These are phyloP conservation scores for Claviceps cyperi DNA, from an alignment of 2,329 filamentous ascomycete genomes.

Conservation along the genomic window DNA sequence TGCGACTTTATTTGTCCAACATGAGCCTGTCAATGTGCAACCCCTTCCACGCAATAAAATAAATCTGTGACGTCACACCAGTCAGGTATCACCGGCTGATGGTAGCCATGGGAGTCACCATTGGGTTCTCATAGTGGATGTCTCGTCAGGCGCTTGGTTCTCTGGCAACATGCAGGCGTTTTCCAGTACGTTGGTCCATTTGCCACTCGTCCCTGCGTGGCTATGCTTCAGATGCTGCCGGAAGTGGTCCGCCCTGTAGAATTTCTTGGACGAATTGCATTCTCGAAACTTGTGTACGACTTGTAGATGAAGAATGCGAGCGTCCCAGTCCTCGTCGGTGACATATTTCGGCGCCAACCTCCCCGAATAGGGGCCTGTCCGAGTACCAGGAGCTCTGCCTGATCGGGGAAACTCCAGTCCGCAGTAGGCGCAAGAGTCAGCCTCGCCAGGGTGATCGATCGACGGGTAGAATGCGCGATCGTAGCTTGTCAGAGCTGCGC, in stretches of 20 bases:
- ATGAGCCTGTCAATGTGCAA: too few relatives aligned
- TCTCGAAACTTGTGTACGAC: conserved; percentile 92
- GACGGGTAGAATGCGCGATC: conserved; percentile 81
- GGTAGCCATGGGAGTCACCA: too few relatives aligned
- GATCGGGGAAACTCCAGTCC: conserved; percentile 67
- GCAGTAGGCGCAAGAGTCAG: conserved; percentile 87
- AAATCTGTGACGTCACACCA: too few relatives aligned
- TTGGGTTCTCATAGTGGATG: too few relatives aligned
- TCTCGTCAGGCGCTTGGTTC: conserved; percentile 34
- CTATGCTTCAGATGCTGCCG: conserved; percentile 96
- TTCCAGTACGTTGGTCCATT: conserved; percentile 98
- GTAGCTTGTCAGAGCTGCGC: conserved; percentile 65
- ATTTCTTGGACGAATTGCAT: conserved; percentile 97
- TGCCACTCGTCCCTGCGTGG: conserved; percentile 87
- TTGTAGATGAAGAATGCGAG: conserved; percentile 73
- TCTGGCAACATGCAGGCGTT: conserved; percentile 90
- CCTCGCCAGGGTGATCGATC: conserved; percentile 46
- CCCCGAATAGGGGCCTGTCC: conserved; percentile 16
- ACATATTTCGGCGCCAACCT: conserved; percentile 28
- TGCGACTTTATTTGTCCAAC: too few relatives aligned
- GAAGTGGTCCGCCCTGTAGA: conserved; percentile 95
- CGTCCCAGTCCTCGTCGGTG: conserved; percentile 79
- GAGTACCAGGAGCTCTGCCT: conserved; percentile 23
- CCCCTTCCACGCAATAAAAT: too few relatives aligned
- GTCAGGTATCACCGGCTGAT: too few relatives aligned